Percentiles rank a stretch among this genome's conserved stretches.
phyloP scores from a whole-genome alignment of 75 land plant genomes.

The Selaginella tamariscina region DNA sequence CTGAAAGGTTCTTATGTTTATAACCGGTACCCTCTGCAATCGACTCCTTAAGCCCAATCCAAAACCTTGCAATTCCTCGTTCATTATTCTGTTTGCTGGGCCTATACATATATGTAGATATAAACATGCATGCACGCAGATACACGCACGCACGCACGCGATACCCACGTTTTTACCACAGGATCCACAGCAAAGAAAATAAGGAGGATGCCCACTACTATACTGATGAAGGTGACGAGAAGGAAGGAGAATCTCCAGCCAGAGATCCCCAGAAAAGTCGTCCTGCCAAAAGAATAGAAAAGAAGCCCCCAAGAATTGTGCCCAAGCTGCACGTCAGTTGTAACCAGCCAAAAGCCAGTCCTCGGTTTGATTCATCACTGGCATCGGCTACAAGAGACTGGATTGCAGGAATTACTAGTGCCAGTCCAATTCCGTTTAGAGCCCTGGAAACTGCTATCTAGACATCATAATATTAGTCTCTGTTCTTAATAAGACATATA shows the following conservation, averaged over 20 bases:
- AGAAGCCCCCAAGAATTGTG: slow-evolving; percentile 50
- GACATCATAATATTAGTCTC: background rate
- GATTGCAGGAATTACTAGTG: slow-evolving; percentile 69
- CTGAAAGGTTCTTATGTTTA: slow-evolving; percentile 52
- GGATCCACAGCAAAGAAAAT: slow-evolving; percentile 51
- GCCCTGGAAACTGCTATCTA: slow-evolving; percentile 72
- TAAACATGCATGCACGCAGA: background rate
- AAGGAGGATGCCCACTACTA: slow-evolving; percentile 48
- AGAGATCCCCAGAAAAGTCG: slow-evolving; percentile 40
- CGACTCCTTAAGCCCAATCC: slow-evolving; percentile 31
- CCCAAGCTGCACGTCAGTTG: slow-evolving; percentile 62
- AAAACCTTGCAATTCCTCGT: slow-evolving; percentile 13
- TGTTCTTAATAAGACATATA: background rate
- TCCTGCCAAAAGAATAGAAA: slow-evolving; percentile 47
- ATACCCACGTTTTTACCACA: slow-evolving; percentile 24
- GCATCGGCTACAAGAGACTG: slow-evolving; percentile 78
- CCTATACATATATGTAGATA: slow-evolving; percentile 2
- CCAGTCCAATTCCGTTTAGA: slow-evolving; percentile 76
- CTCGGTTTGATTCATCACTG: slow-evolving; percentile 58
- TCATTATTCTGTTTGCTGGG: background rate
- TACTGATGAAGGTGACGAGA: slow-evolving; percentile 47
- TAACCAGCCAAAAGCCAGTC: slow-evolving; percentile 77
- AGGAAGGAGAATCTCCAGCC: slow-evolving; percentile 78
- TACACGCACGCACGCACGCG: background rate
- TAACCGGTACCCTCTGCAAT: slow-evolving; percentile 52